Percentiles rank a stretch among this genome's conserved stretches.
Conservation (phyloP, 129 eudicot species). For the Silybum marianum region DNA sequence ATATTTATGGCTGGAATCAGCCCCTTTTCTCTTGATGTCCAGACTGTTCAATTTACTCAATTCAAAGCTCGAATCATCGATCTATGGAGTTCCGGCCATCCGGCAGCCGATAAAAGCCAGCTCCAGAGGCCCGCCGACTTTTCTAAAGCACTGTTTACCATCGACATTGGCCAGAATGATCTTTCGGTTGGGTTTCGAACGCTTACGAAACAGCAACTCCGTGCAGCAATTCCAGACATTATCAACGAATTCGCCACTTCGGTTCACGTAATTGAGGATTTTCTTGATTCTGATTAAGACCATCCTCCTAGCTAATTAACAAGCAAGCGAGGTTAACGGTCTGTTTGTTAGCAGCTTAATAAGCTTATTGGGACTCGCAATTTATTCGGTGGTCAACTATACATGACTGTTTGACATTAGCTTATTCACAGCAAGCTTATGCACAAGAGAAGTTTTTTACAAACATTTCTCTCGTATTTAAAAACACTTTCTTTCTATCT, state of each 20-base stretch:
- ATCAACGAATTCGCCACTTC: constrained; percentile 52
- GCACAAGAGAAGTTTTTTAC: no score
- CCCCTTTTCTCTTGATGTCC: constrained; percentile 75
- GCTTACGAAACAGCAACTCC: constrained; percentile 41
- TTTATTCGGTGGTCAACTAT: no score
- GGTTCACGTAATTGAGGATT: constrained; percentile 35
- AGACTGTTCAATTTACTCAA: constrained; percentile 60
- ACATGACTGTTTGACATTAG: no score
- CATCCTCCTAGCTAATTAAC: no score
- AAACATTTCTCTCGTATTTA: no score
- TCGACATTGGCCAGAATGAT: constrained; percentile 79
- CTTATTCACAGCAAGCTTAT: no score
- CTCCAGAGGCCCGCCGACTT: constrained; percentile 64
- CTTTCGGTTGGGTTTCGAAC: constrained; percentile 55
- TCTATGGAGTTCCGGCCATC: constrained; percentile 51
- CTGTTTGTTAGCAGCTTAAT: no score
- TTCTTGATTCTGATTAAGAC: neutral
- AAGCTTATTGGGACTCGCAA: no score
- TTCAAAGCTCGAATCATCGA: constrained; percentile 55
- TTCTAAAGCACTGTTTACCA: constrained; percentile 56
- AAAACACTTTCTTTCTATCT: neutral
- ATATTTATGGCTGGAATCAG: constrained; percentile 59
- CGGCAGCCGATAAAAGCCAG: constrained; percentile 36
- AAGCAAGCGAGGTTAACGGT: no score
- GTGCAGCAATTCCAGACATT: constrained; percentile 46